Base-by-base conservation (phyloP, 1,284 basidiomycete species). In the Trametes pubescens region DNA sequence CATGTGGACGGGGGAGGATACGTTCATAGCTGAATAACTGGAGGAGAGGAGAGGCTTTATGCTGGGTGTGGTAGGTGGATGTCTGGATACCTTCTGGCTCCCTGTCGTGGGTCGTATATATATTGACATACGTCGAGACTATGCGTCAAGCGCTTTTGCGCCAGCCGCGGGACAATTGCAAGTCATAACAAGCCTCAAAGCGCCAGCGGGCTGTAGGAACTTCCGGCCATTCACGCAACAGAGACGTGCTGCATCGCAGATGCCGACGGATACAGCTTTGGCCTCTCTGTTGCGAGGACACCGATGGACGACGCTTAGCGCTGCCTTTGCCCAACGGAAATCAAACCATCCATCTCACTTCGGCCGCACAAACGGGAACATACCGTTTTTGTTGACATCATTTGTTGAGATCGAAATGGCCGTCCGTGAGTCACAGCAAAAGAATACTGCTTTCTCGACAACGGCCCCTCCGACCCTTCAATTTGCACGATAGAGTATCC, bases 1-100 rank as follows among this genome's bases (percentile, higher is more conserved):
- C 51, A 83, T 61, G 34, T 78, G 73, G 24, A 76, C 57, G 46
- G 81, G 80, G 0, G 78, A 79, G 24, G 78, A 73, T 61, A 80
- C 73, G 70, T 76, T 77, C 66, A 80, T 73, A 26, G 66, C 67
- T 64, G 64, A 54, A 55, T 52, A 47, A 21, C 16, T 48, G 57
- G n/a, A 43, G 24, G 43, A 18, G 54, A 38, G 54, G 55, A 51
- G 59, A 47, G n/a, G 32, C 9, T 22, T 54, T 18, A n/a, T 40
- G 4, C 32, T 21, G 16, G 26, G 21, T 48, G 52, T 24, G 48
- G 24, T 18, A 24, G 22, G 49, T 58, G 52, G 51, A 18, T 43
- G 22, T 21, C 40, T 6, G 44, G 29, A 37, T 57, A 11, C n/a
- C 16, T 13, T 29, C 10, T 38, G 46, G 18, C 34, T 35, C 21